Conservation (phyloP, 768 basidiomycete genomes). For the Naganishia randhawae region DNA sequence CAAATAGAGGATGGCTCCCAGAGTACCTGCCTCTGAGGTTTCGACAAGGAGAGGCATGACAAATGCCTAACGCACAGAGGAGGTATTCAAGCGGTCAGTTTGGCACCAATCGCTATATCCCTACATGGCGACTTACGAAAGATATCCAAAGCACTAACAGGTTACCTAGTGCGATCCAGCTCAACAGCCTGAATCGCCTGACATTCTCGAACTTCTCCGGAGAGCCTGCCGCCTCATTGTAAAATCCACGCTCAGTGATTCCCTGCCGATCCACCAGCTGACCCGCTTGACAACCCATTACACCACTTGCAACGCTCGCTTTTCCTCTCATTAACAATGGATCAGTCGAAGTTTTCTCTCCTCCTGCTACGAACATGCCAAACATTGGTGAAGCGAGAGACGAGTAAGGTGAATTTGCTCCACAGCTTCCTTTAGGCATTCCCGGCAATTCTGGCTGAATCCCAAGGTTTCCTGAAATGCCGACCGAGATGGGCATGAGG, state of each 20-base stretch:
- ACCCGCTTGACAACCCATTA: neutral
- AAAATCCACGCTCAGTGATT: neutral
- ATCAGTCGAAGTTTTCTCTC: conserved; percentile 26
- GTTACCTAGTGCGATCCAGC: neutral
- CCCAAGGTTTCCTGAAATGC: neutral
- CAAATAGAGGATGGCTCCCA: conserved; percentile 3
- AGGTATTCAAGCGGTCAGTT: neutral
- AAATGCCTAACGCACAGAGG: neutral
- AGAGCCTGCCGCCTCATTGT: neutral
- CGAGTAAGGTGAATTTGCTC: neutral
- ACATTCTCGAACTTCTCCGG: neutral
- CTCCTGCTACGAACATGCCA: neutral
- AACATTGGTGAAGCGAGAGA: conserved; percentile 12
- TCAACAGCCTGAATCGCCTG: neutral
- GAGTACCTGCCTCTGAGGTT: neutral
- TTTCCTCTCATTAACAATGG: conserved; percentile 21
- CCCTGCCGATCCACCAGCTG: neutral
- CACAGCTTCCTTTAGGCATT: neutral
- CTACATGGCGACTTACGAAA: conserved; percentile 17
- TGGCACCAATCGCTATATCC: neutral
- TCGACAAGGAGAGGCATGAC: conserved; percentile 11
- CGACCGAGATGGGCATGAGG: neutral
- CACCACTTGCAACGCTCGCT: neutral
- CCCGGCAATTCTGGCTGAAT: neutral
- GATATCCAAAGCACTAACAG: conserved; percentile 16